Conservation (phyloP, 2,329 filamentous ascomycete species). For the Venturia oleaginea region DNA sequence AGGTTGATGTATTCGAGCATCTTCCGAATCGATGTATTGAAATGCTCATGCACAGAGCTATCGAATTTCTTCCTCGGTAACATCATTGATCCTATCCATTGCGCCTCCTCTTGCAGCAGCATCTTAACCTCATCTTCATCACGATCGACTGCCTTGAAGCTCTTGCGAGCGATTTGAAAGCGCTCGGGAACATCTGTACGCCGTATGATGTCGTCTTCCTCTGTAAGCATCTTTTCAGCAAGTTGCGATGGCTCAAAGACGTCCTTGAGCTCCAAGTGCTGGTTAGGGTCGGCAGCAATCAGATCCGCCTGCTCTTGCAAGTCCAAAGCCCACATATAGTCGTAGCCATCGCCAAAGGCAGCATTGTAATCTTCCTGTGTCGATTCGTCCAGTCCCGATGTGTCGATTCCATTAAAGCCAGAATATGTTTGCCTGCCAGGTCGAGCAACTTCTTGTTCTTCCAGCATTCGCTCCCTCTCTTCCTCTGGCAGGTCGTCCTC, state of each 20-base stretch:
- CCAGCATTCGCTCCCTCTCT: conserved; percentile 63
- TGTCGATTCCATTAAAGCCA: conserved; percentile 63
- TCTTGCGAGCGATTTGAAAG: conserved; percentile 82
- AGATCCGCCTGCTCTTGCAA: conserved; percentile 78
- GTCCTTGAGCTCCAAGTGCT: conserved; percentile 86
- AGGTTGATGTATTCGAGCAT: conserved; percentile 92
- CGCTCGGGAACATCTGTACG: conserved; percentile 85
- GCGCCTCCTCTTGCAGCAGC: conserved; percentile 68
- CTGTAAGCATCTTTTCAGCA: conserved; percentile 86
- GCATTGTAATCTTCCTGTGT: conserved; percentile 92
- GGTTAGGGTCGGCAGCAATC: conserved; percentile 66
- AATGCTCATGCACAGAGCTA: conserved; percentile 66
- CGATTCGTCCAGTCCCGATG: conserved; percentile 79
- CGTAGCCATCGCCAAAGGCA: conserved; percentile 90
- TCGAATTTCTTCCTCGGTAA: conserved; percentile 77
- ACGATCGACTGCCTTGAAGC: conserved; percentile 74
- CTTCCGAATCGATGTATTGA: conserved; percentile 80
- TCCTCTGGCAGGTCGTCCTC: conserved; percentile 89
- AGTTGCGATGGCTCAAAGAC: conserved; percentile 97
- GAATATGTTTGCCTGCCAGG: conserved; percentile 62
- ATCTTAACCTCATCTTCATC: conserved; percentile 61
- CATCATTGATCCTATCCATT: conserved; percentile 85
- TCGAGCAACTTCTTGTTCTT: conserved; percentile 81
- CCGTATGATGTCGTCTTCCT: conserved; percentile 87
- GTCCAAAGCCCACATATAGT: conserved; percentile 90